Evolutionary conservation across 2,329 filamentous ascomycete species (phyloP), one percentile per base, ranked within the genome.

Genomic region (Cordyceps tenuipes): DNA sequence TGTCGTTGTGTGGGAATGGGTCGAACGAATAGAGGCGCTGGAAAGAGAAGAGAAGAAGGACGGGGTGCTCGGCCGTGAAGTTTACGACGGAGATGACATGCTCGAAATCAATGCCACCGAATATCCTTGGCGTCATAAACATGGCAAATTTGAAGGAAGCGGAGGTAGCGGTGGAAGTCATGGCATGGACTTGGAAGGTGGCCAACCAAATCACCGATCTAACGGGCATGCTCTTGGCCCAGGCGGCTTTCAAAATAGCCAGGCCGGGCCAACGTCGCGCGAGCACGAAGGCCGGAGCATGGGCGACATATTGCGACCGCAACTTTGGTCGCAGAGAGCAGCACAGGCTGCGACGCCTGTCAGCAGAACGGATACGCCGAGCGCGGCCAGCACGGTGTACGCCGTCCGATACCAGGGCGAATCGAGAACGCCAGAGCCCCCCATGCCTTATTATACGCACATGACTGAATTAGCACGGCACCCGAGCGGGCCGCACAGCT

Each of bases 1-100:
- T 73, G 92, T 96, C n/a, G 90, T 96, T 23, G 92, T 97, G 2
- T 97, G 92, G 92, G 92, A 97, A 73, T 97, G 92, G 92, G 92
- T 97, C 3, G 92, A 97, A 73, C 83, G 92, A 29, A 97, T 97
- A 53, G 92, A 97, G 71, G 90, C 91, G 0, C 74, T 96, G 63
- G 92, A 97, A 75, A 84, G 92, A 65, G 91, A 96, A 71, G 91
- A 96, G 71, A 91, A 92, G 73, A 96, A 95, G 73, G 91, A 96
- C 66, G 92, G 92, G 0, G 95, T 97, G 59, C 76, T 97, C 1
- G 92, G 92, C 3, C 81, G 92, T 64, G 92, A 97, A 69, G 86
- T 97, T 0, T 96, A 96, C 68, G 92, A 97, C 66, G 92, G 91
- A 3, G 92, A 97, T 67, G 92, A 96, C 69, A 95, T 94, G 87